Evolutionary conservation across 345 rosid genomes (phyloP).

Genomic region (Euphorbia tirucalli): DNA sequence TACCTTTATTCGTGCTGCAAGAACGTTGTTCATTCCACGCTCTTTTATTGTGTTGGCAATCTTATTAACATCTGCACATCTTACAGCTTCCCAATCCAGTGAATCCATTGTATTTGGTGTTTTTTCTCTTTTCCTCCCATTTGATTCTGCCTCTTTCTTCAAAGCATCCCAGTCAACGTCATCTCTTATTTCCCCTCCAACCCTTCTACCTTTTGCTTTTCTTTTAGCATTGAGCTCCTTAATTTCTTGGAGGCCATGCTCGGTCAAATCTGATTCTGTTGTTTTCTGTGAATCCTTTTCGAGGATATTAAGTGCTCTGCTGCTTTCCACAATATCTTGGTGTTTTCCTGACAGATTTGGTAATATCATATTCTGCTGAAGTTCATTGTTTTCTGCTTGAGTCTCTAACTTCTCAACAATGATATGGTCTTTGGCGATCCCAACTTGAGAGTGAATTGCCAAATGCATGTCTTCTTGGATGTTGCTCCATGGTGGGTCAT

Average conservation of each 20-base stretch:
- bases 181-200: constrained; percentile 40
- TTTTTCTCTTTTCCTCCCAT: constrained; percentile 23
- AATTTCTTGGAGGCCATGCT: constrained; percentile 25
- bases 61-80: constrained; percentile 30
- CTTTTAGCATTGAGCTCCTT: constrained; percentile 35
- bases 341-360: constrained; percentile 30
- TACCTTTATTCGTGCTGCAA: constrained; percentile 31
- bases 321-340: constrained; percentile 42
- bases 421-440: constrained; percentile 25
- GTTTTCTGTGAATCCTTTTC: constrained; percentile 29
- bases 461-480: constrained; percentile 28
- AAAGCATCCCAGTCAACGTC: constrained; percentile 29
- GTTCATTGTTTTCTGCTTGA: constrained; percentile 32
- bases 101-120: constrained; percentile 29
- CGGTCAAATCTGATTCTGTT: constrained; percentile 31
- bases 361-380: constrained; percentile 18
- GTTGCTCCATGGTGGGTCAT: constrained; percentile 26
- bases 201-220: constrained; percentile 47
- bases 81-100: constrained; percentile 31
- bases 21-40: constrained; percentile 33
- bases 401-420: constrained; percentile 19
- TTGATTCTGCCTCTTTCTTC: constrained; percentile 21
- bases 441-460: constrained; percentile 24
- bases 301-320: constrained; percentile 26
- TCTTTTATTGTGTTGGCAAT: constrained; percentile 32